A percentile compares a stretch with the other conserved stretches of the same genome.
These are phyloP conservation scores for Zasmidium cellare DNA, from an alignment of 2,329 filamentous ascomycete species.

Conservation along the genomic window DNA sequence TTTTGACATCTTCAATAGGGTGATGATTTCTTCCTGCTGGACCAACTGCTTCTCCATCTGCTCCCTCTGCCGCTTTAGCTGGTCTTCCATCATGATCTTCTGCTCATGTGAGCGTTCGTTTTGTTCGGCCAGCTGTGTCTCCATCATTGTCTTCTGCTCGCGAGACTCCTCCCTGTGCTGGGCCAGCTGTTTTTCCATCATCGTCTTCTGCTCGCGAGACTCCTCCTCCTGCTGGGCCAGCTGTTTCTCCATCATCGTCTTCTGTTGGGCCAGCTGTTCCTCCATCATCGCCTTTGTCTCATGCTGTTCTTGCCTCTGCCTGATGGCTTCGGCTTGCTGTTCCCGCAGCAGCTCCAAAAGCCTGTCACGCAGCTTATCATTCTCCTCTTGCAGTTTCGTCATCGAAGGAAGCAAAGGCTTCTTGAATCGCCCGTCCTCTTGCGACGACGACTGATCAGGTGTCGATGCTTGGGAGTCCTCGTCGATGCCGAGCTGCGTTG, in stretches of 20 bases:
- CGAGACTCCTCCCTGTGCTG: too few relatives aligned
- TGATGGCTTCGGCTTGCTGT: background rate
- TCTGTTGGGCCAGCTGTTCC: background rate
- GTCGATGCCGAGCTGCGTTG: background rate
- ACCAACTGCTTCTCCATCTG: too few relatives aligned
- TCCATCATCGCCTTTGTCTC: background rate
- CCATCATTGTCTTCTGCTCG: too few relatives aligned
- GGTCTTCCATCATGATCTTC: too few relatives aligned
- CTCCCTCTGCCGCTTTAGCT: too few relatives aligned
- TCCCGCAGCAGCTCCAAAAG: background rate
- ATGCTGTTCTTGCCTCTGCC: background rate
- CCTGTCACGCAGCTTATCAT: background rate
- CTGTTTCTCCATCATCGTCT: background rate
- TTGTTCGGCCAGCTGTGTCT: too few relatives aligned
- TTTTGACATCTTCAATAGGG: too few relatives aligned
- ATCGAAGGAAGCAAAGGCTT: background rate
- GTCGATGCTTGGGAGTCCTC: slow-evolving; percentile 1
- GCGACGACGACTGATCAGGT: background rate
- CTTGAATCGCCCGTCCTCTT: slow-evolving; percentile 1
- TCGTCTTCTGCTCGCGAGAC: too few relatives aligned
- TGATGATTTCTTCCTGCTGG: too few relatives aligned
- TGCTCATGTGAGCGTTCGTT: too few relatives aligned
- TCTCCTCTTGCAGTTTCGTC: background rate
- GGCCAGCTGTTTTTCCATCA: too few relatives aligned
- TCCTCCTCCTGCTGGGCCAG: too few relatives aligned